A percentile compares a stretch with the other conserved stretches of the same genome.
Evolutionary conservation across 2,329 filamentous ascomycete species (phyloP).

Genomic region (Plenodomus tracheiphilus): DNA sequence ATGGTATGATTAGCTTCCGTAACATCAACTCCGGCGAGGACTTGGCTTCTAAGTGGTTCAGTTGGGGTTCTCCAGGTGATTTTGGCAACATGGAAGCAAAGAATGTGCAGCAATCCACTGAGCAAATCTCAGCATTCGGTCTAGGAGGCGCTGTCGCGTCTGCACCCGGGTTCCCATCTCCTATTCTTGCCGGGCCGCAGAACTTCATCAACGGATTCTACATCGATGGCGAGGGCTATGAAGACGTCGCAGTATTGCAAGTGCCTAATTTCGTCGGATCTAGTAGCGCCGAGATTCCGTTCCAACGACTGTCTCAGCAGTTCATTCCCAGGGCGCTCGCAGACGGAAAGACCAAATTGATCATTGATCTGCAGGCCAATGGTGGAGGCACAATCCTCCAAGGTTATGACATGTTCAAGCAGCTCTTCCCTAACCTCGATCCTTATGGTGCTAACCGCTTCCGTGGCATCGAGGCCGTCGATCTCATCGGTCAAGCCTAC

Average conservation of each 20-base stretch:
- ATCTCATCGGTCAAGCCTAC: slow-evolving; percentile 49
- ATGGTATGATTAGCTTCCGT: slow-evolving; percentile 44
- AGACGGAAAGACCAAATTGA: slow-evolving; percentile 61
- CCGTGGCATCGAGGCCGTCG: slow-evolving; percentile 53
- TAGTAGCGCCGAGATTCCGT: slow-evolving; percentile 24
- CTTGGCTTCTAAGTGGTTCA: slow-evolving; percentile 45
- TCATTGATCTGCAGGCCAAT: slow-evolving; percentile 64
- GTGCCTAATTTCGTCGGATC: slow-evolving; percentile 47
- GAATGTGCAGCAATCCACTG: not conserved
- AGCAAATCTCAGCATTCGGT: slow-evolving; percentile 11
- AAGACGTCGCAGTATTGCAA: slow-evolving; percentile 51
- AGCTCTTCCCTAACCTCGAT: slow-evolving; percentile 56
- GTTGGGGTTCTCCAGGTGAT: slow-evolving; percentile 19
- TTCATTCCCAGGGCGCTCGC: slow-evolving; percentile 49
- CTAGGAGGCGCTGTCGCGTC: slow-evolving; percentile 10
- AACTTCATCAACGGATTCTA: slow-evolving; percentile 54
- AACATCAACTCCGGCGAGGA: slow-evolving; percentile 47
- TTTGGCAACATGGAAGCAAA: not conserved
- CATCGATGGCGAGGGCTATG: slow-evolving; percentile 47
- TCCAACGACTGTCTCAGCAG: slow-evolving; percentile 47
- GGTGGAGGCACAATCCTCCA: slow-evolving; percentile 62
- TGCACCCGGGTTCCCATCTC: slow-evolving; percentile 49
- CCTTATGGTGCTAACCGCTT: slow-evolving; percentile 57
- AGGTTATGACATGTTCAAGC: slow-evolving; percentile 64
- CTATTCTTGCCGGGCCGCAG: slow-evolving; percentile 42